These are phyloP conservation scores for Huntiella bhutanensis DNA, from an alignment of 2,329 filamentous ascomycete species.

Conservation along the genomic window DNA sequence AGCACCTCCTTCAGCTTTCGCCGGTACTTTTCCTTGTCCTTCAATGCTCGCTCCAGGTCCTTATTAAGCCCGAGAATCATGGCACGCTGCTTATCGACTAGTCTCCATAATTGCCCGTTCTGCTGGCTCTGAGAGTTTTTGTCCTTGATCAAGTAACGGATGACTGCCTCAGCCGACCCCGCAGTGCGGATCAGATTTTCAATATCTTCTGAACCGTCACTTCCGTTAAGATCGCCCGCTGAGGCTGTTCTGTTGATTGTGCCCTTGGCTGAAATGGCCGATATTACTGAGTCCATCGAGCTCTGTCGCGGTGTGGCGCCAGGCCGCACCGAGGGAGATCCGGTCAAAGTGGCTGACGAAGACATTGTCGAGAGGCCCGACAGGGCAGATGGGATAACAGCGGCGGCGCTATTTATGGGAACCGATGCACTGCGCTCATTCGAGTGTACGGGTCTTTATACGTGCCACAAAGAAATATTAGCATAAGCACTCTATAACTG, in stretches of 20 bases:
- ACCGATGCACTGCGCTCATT: slow-evolving; percentile 9
- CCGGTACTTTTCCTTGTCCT: slow-evolving; percentile 87
- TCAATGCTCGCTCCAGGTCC: slow-evolving; percentile 74
- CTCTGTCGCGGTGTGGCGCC: slow-evolving; percentile 42
- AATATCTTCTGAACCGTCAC: slow-evolving; percentile 53
- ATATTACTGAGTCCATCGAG: slow-evolving; percentile 88
- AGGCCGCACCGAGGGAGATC: slow-evolving; percentile 16
- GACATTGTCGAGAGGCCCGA: slow-evolving; percentile 6
- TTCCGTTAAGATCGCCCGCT: slow-evolving; percentile 38
- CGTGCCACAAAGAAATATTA: background rate
- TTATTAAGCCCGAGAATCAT: slow-evolving; percentile 91
- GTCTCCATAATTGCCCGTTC: slow-evolving; percentile 80
- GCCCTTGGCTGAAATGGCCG: slow-evolving; percentile 45
- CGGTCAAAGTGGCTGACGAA: slow-evolving; percentile 3
- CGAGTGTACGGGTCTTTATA: slow-evolving; percentile 1
- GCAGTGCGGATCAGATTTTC: slow-evolving; percentile 62
- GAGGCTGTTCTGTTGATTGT: slow-evolving; percentile 20
- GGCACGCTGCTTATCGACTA: slow-evolving; percentile 88
- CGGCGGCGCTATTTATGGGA: background rate
- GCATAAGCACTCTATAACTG: background rate
- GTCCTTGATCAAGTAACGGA: slow-evolving; percentile 75
- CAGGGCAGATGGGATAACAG: too few species aligned
- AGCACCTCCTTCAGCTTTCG: slow-evolving; percentile 70
- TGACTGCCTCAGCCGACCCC: slow-evolving; percentile 74
- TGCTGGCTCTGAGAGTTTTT: slow-evolving; percentile 78